Percentiles rank a stretch among this genome's conserved stretches.
Conservation (phyloP, 139 green algal species). For the Chlorella sorokiniana region DNA sequence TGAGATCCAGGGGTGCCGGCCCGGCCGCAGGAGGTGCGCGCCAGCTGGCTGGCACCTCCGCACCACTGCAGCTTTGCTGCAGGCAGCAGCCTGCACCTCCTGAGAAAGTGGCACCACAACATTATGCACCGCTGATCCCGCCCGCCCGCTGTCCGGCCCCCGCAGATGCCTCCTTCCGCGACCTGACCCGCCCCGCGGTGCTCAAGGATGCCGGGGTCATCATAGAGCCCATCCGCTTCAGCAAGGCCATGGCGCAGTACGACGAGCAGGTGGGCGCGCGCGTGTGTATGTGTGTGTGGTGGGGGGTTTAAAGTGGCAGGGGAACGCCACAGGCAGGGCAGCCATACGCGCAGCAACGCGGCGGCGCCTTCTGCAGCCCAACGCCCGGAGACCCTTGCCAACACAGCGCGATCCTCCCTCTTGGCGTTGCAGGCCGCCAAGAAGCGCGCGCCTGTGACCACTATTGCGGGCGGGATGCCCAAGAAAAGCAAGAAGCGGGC, state of each 20-base stretch:
- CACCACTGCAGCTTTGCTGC: no score
- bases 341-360: no score
- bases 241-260: constrained; percentile 25
- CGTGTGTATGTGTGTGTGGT: no score
- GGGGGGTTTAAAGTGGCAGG: background rate
- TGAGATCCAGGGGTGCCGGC: no score
- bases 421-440: constrained; percentile 31
- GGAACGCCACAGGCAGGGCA: no score
- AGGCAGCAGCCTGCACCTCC: no score
- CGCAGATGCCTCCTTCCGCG: constrained; percentile 58
- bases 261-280: constrained; percentile 4
- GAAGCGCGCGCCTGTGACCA: constrained; percentile 39
- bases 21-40: no score
- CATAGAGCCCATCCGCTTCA: constrained; percentile 71
- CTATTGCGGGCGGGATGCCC: constrained; percentile 49
- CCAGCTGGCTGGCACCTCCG: no score
- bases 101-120: no score
- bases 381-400: background rate
- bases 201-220: constrained; percentile 79
- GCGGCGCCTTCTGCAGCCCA: background rate
- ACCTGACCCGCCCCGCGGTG: constrained; percentile 84
- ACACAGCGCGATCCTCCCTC: background rate
- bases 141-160: background rate
- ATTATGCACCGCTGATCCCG: background rate
- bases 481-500: constrained; percentile 12